A percentile compares a stretch with the other conserved stretches of the same genome.
Evolutionary conservation across 768 basidiomycete genomes (phyloP).

Genomic region (Lentinula guzmanii): DNA sequence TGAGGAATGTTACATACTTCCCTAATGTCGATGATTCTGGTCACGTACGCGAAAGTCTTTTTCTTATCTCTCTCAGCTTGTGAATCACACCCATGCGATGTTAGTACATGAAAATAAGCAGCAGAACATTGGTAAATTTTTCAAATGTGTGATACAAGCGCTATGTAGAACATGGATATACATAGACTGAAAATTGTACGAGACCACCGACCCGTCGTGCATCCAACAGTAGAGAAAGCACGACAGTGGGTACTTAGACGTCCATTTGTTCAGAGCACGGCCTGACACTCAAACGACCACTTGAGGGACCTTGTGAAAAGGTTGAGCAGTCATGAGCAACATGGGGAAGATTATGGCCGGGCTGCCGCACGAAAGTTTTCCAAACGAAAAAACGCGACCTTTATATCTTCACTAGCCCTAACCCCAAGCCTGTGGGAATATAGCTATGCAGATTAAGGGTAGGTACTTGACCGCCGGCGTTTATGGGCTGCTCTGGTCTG

Average conservation of each 20-base stretch:
- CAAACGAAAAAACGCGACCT: conserved; percentile 4
- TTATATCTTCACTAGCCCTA: conserved; percentile 1
- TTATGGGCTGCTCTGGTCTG: not conserved
- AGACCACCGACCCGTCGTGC: conserved; percentile 79
- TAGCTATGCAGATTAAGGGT: not conserved
- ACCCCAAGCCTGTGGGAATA: not conserved
- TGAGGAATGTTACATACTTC: not conserved
- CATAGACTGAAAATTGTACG: conserved; percentile 27
- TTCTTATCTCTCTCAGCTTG: not conserved
- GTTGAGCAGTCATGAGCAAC: conserved; percentile 77
- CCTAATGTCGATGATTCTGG: not conserved
- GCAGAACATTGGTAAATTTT: no score
- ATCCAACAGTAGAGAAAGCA: conserved; percentile 32
- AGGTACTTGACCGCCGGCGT: not conserved
- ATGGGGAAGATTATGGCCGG: conserved; percentile 71
- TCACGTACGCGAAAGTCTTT: not conserved
- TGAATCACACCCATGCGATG: no score
- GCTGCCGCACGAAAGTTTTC: conserved; percentile 68
- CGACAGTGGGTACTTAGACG: conserved; percentile 78
- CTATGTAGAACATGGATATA: not conserved
- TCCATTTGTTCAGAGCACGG: conserved; percentile 71
- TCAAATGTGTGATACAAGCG: no score
- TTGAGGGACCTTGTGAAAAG: conserved; percentile 29
- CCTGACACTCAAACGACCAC: conserved; percentile 89
- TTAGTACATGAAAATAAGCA: no score